A percentile compares a stretch with the other conserved stretches of the same genome.
These are phyloP conservation scores for Zygoascus sp. DNA, from an alignment of 1,139 yeast species.

Conservation along the genomic window DNA sequence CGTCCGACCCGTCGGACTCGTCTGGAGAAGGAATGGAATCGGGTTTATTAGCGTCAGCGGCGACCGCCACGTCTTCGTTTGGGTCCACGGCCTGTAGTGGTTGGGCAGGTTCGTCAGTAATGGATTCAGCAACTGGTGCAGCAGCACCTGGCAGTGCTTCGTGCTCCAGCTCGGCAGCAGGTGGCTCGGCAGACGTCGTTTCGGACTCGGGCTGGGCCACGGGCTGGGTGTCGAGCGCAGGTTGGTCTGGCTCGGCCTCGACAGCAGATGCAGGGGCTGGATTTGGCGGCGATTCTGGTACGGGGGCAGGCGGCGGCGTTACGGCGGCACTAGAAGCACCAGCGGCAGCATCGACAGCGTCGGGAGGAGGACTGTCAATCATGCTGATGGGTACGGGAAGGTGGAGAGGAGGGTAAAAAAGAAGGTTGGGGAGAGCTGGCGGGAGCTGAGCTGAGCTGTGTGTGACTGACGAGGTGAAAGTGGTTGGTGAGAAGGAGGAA, in stretches of 20 bases:
- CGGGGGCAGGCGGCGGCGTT: neutral
- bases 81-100: too few species aligned
- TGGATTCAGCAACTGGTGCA: too few species aligned
- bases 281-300: neutral
- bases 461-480: neutral
- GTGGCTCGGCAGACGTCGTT: neutral
- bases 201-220: neutral
- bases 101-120: too few species aligned
- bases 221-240: too few species aligned
- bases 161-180: conserved; percentile 1
- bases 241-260: too few species aligned
- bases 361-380: conserved; percentile 1
- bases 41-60: too few species aligned
- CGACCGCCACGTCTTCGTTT: too few species aligned
- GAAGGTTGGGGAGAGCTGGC: neutral
- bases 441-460: neutral
- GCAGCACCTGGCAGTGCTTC: too few species aligned
- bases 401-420: neutral
- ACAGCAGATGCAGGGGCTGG: neutral
- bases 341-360: neutral
- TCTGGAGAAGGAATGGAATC: neutral
- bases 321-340: neutral
- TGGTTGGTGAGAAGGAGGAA: neutral
- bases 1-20: conserved; percentile 13
- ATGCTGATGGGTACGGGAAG: neutral